These are phyloP conservation scores for Daldinia childiae DNA, from an alignment of 495 filamentous ascomycete genomes.

Conservation along the genomic window DNA sequence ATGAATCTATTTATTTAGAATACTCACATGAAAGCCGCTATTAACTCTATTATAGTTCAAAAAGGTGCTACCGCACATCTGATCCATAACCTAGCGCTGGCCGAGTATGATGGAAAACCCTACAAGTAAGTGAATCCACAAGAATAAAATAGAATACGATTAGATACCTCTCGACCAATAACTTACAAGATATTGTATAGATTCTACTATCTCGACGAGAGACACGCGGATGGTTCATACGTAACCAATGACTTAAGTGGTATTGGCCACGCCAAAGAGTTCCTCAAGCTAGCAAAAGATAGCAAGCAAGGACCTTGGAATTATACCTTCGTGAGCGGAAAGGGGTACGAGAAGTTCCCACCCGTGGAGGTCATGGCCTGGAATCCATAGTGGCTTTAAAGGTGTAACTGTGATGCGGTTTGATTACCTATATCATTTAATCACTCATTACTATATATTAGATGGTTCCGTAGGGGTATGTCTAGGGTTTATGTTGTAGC, in stretches of 20 bases:
- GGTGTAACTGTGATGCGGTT: neutral
- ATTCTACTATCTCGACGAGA: slow-evolving; percentile 56
- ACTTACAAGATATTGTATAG: slow-evolving; percentile 30
- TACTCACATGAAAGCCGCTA: too few species aligned
- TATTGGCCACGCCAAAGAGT: slow-evolving; percentile 48
- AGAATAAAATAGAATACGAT: neutral
- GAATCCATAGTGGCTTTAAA: neutral
- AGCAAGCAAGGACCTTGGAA: slow-evolving; percentile 48
- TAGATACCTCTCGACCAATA: neutral
- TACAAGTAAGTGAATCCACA: slow-evolving; percentile 45
- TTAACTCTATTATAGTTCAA: slow-evolving; percentile 36
- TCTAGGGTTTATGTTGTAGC: too few species aligned
- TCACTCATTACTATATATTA: too few species aligned
- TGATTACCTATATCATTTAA: neutral
- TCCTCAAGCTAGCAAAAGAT: slow-evolving; percentile 46
- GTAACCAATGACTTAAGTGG: slow-evolving; percentile 45
- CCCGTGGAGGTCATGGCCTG: neutral
- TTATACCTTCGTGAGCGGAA: slow-evolving; percentile 52
- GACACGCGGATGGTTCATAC: slow-evolving; percentile 44
- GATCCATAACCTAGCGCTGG: slow-evolving; percentile 46
- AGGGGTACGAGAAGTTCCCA: slow-evolving; percentile 46
- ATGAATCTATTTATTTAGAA: neutral
- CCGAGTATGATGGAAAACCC: slow-evolving; percentile 42
- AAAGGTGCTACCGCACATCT: slow-evolving; percentile 50
- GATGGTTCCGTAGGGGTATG: too few species aligned